These are phyloP conservation scores for Sporisorium sorghi DNA, from an alignment of 1,284 basidiomycete genomes.

Conservation along the genomic window DNA sequence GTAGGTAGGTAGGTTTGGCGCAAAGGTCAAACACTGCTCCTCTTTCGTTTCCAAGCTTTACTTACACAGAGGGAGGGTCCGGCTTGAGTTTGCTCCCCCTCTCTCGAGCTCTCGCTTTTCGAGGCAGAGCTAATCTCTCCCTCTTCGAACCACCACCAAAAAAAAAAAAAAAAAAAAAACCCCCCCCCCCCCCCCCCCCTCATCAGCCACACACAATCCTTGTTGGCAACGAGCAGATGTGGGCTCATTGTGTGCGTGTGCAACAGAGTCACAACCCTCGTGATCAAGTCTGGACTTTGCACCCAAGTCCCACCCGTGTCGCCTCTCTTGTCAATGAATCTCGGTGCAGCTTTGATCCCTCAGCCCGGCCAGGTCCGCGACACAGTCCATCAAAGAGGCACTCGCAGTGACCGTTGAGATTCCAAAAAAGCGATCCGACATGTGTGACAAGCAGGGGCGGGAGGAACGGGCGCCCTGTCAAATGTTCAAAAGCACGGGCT, in stretches of 20 bases:
- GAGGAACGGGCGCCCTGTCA: background rate
- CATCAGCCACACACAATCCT: background rate
- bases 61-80: background rate
- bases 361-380: background rate
- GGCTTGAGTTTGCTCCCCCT: conserved; percentile 1
- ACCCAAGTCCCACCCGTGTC: conserved; percentile 2
- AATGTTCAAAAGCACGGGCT: conserved; percentile 9
- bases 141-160: too few species aligned
- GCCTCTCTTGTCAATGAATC: background rate
- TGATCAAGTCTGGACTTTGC: background rate
- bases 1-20: background rate
- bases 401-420: background rate
- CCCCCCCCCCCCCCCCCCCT: background rate
- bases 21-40: background rate
- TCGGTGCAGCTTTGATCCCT: conserved; percentile 1
- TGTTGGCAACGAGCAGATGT: background rate
- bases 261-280: too few species aligned
- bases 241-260: background rate
- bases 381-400: background rate
- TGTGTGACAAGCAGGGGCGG: background rate
- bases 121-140: background rate
- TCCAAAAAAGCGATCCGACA: background rate
- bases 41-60: conserved; percentile 5
- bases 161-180: too few species aligned
- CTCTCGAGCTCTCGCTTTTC: background rate